Base-by-base conservation (phyloP, 2,329 filamentous ascomycete genomes). In the Talaromyces sp. region DNA sequence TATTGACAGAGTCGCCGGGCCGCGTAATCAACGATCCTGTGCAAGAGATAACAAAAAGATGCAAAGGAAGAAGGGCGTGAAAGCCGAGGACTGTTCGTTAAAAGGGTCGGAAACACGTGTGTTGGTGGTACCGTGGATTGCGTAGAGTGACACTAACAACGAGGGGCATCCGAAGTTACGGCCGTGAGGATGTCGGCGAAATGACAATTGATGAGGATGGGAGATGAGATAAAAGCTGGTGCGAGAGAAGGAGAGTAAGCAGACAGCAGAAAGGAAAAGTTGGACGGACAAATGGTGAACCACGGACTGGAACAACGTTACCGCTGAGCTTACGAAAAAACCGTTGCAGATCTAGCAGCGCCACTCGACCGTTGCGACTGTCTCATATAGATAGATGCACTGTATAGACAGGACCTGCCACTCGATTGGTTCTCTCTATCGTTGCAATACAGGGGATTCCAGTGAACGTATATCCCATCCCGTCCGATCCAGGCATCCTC, bases 321-420 rank as follows among this genome's bases (percentile, higher is more conserved):
- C 49, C 11, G 49, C 27, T 54, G 1, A 56, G 51, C 31, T 31
- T 53, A 53, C 27, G 27, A 56, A 5, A 36, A 56, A 38, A 6
- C 47, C n/a, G 53, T 56, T 56, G 53, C 53, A 56, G 51, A 54
- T 54, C 51, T 34, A 19, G 29, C 51, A 54, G n/a, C 49, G 51
- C 53, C 53, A 56, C 53, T 56, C n/a, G n/a, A n/a, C 49, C 49
- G 49, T 53, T 53, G 2, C 6, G 45, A 53, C 29, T 36, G 51
- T 56, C 4, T 56, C 25, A 11, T n/a, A n/a, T 53, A 10, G 7
- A n/a, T 53, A 10, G 7, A 53, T 49, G 43, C 4, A 17, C 5
- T 25, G 45, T 49, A 49, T 25, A 10, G 15, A n/a, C 8, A 45
- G n/a, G 13, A 25, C 11, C 47, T 51, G 25, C 29, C 15, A 17